Evolutionary conservation across 768 basidiomycete species (phyloP).

Genomic region (Cubamyces sp.): DNA sequence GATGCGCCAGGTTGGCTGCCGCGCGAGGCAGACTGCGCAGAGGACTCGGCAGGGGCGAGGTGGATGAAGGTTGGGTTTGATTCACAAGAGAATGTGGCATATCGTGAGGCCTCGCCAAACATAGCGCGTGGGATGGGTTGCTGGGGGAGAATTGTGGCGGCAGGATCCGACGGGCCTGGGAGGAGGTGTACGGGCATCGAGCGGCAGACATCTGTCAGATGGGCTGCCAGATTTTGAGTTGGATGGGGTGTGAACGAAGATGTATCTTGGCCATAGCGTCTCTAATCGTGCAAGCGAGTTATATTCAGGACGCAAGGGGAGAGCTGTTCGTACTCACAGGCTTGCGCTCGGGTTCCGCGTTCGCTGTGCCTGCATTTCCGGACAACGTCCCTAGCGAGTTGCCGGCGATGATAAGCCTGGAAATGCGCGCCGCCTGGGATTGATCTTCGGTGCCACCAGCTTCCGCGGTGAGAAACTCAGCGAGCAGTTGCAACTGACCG

Average conservation of each 20-base stretch:
- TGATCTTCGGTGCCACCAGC: constrained; percentile 71
- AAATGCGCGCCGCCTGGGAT: constrained; percentile 67
- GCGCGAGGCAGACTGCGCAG: constrained; percentile 16
- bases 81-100: constrained; percentile 70
- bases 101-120: constrained; percentile 68
- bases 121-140: constrained; percentile 91
- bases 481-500: constrained; percentile 81
- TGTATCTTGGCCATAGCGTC: constrained; percentile 67
- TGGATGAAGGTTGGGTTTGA: constrained; percentile 91
- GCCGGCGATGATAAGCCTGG: constrained; percentile 86
- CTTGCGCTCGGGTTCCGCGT: constrained; percentile 53
- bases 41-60: constrained; percentile 40
- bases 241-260: constrained; percentile 77
- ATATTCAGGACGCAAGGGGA: not conserved
- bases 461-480: constrained; percentile 89
- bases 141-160: constrained; percentile 89
- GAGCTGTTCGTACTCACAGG: constrained; percentile 45
- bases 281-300: constrained; percentile 43
- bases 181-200: constrained; percentile 86
- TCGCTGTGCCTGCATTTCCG: constrained; percentile 34
- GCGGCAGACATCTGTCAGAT: constrained; percentile 75
- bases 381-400: constrained; percentile 73
- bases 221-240: constrained; percentile 64
- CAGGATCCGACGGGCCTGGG: constrained; percentile 87
- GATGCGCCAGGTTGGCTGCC: constrained; percentile 20